phyloP scores from a whole-genome alignment of 73 alveolate species.

The Paramecium sexaurelia region DNA sequence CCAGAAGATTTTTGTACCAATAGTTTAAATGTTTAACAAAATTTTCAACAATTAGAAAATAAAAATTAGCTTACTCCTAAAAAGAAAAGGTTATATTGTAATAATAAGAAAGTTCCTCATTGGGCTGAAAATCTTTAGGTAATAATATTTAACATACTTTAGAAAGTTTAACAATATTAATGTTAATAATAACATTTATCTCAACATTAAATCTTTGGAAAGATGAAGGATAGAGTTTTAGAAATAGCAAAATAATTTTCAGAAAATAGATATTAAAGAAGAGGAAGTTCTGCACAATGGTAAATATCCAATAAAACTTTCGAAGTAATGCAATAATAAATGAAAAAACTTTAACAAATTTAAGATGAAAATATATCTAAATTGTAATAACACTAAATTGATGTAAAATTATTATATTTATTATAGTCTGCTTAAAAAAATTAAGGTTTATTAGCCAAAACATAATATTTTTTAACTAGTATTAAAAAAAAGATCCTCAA shows the following conservation, averaged over 20 bases:
- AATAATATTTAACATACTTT: neutral
- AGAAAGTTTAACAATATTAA: neutral
- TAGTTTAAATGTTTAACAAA: neutral
- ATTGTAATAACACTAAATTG: neutral
- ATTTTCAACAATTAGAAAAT: neutral
- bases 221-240: neutral
- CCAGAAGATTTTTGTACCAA: neutral
- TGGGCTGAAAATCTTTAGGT: slow-evolving; percentile 43
- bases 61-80: neutral
- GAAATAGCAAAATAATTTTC: neutral
- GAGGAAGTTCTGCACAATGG: slow-evolving; percentile 42
- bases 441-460: neutral
- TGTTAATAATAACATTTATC: neutral
- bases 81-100: neutral
- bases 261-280: neutral
- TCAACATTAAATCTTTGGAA: neutral
- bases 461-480: neutral
- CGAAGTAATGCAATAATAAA: neutral
- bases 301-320: neutral
- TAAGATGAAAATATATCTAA: neutral
- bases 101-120: slow-evolving; percentile 28
- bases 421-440: neutral
- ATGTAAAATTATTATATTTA: neutral
- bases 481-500: neutral
- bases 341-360: neutral